A percentile compares a stretch with the other conserved stretches of the same genome.
phyloP scores from a whole-genome alignment of 2,329 filamentous ascomycete genomes.

The Phialocephala subalpina region DNA sequence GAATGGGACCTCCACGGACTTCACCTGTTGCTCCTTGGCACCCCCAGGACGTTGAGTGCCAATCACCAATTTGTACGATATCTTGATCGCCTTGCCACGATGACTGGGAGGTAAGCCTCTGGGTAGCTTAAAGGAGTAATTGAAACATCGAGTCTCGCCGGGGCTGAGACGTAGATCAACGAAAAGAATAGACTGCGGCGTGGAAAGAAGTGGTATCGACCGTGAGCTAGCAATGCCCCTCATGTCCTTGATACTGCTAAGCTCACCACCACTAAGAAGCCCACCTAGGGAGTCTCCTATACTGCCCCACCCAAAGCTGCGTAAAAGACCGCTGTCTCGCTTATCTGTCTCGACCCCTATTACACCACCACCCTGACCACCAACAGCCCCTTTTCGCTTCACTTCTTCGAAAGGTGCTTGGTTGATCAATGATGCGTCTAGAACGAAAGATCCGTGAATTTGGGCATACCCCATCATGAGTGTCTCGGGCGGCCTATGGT shows the following conservation, averaged over 20 bases:
- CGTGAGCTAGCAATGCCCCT: conserved; percentile 85
- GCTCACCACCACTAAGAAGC: conserved; percentile 83
- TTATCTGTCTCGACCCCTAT: conserved; percentile 79
- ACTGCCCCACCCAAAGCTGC: conserved; percentile 86
- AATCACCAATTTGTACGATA: conserved; percentile 88
- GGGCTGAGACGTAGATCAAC: conserved; percentile 89
- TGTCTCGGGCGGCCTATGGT: conserved; percentile 70
- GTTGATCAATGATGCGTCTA: conserved; percentile 92
- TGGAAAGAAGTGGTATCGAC: conserved; percentile 89
- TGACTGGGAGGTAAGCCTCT: conserved; percentile 91
- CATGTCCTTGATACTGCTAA: conserved; percentile 96
- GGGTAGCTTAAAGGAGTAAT: conserved; percentile 86
- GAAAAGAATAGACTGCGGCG: conserved; percentile 94
- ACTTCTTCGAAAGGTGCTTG: conserved; percentile 93
- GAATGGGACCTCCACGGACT: conserved; percentile 92
- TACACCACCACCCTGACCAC: conserved; percentile 86
- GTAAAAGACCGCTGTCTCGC: conserved; percentile 80
- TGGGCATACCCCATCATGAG: conserved; percentile 99
- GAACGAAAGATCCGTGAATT: conserved; percentile 87
- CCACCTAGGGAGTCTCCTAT: conserved; percentile 90
- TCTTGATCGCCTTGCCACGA: conserved; percentile 92
- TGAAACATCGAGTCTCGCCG: conserved; percentile 87
- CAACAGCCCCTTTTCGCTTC: conserved; percentile 90
- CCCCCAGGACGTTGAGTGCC: conserved; percentile 88
- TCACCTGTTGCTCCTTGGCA: conserved; percentile 81